These are phyloP conservation scores for Balamuthia mandrillaris DNA, from an alignment of 208 protist species.

Conservation along the genomic window DNA sequence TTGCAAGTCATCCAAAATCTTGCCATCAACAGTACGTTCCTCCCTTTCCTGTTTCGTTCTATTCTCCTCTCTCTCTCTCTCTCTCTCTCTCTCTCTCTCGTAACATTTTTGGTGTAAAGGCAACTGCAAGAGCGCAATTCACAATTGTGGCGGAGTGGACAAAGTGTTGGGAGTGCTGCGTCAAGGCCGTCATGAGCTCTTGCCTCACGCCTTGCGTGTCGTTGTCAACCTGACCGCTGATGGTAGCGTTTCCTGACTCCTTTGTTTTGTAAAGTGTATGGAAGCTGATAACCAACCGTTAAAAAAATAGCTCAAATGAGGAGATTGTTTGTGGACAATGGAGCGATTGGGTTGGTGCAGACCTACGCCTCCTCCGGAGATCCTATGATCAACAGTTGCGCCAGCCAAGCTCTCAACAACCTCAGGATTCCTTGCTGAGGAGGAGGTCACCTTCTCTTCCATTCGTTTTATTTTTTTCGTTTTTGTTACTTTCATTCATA, in stretches of 20 bases:
- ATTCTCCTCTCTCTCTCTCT: background rate
- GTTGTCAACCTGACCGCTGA: slow-evolving; percentile 31
- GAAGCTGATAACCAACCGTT: background rate
- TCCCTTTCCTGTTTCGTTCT: too few species aligned
- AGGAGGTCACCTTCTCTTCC: too few species aligned
- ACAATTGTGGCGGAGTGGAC: background rate
- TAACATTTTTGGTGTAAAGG: background rate
- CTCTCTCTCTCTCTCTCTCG: background rate
- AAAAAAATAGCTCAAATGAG: slow-evolving; percentile 2
- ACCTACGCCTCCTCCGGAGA: background rate
- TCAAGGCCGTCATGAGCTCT: background rate
- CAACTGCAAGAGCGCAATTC: background rate
- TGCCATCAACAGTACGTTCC: slow-evolving; percentile 24
- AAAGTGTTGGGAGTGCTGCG: slow-evolving; percentile 2
- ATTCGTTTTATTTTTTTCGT: too few species aligned
- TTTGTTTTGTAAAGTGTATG: too few species aligned
- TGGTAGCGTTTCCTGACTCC: background rate
- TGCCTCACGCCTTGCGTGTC: slow-evolving; percentile 16
- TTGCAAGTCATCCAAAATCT: slow-evolving; percentile 19
- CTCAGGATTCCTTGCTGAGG: slow-evolving; percentile 39
- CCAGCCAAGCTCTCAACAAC: slow-evolving; percentile 30
- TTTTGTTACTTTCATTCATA: too few species aligned
- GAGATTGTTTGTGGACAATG: slow-evolving; percentile 4
- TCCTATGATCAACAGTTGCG: background rate
- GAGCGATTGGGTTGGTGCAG: background rate